A percentile compares a stretch with the other conserved stretches of the same genome.
phyloP scores from a whole-genome alignment of 2,329 filamentous ascomycete species.

The Colletotrichum liriopes region DNA sequence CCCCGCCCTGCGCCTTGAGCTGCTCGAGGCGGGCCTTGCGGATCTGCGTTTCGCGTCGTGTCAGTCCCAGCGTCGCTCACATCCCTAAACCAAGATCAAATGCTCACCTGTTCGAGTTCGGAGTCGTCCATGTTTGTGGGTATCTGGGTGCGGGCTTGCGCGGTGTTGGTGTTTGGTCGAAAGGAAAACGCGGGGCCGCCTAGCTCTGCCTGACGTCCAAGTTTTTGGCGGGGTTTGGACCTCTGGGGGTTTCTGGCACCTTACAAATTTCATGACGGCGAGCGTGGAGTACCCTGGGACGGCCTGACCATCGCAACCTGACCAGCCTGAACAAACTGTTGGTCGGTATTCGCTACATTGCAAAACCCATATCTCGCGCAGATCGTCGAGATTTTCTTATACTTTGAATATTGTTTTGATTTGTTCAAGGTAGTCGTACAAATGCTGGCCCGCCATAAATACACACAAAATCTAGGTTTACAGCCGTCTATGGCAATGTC shows the following conservation, averaged over 20 bases:
- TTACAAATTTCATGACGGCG: constrained; percentile 27
- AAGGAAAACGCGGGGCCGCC: constrained; percentile 37
- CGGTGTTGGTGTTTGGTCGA: constrained; percentile 37
- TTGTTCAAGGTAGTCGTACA: constrained; percentile 15
- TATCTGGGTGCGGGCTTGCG: constrained; percentile 15
- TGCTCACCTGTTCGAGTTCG: constrained; percentile 58
- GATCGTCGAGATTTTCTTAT: background rate
- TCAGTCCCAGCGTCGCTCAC: background rate
- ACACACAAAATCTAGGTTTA: constrained; percentile 1
- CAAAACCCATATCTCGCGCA: background rate
- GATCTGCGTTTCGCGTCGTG: constrained; percentile 71
- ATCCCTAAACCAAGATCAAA: background rate
- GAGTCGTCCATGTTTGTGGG: constrained; percentile 58
- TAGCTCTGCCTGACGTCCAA: constrained; percentile 34
- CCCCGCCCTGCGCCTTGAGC: constrained; percentile 80
- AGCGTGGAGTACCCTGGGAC: background rate
- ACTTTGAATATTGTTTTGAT: background rate
- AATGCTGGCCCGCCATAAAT: constrained; percentile 20
- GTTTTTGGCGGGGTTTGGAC: constrained; percentile 42
- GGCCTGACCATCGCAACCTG: background rate
- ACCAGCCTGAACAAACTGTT: background rate
- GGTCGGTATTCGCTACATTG: background rate
- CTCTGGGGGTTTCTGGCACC: constrained; percentile 11
- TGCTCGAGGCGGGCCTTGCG: constrained; percentile 93
- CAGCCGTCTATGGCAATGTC: background rate